Base-by-base conservation (phyloP, 441 rosid species). In the Pelargonium exstipulatum region DNA sequence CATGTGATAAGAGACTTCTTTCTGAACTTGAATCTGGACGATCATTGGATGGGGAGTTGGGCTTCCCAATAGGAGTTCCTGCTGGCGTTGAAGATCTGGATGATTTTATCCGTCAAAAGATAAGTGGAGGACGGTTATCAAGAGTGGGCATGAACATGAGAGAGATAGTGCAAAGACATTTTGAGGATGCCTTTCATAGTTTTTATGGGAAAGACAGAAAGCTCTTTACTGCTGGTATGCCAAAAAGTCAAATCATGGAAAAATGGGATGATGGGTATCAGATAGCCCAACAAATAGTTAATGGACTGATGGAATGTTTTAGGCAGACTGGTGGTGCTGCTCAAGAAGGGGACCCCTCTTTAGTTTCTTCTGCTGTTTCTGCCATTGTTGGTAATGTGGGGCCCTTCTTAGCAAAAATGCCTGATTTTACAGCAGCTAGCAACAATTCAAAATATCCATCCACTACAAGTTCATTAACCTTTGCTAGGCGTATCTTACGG, bases 301-400 rank as follows among this genome's bases (percentile, higher is more conserved):
- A 78, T 73, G 97, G 84, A 66, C 74, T 96, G 57, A 79, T 85
- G 96, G 96, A 91, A 1, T 88, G 92, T 77, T 85, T 96, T 68
- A 84, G 82, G 76, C 97, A 93, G 82, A 90, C 92, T 42, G 97
- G 96, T 29, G 98, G 99, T 77, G 98, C 98, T 77, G 92, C 94
- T 62, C 99, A 96, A 74, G 99, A 93, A 81, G 97, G 99, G 24
- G 99, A 93, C 71, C 97, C 99, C 0, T 85, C 90, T 68, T 83
- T 96, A 89, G 92, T 96, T 66, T 88, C 98, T 65, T 91, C 93
- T 77, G 95, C 97, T 16, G 88, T 96, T 80, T 86, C 97, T 65
- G 97, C 97, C 46, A 86, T 96, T 68, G 85, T 96, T 70, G 79
- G 78, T 71, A 96, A 82, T 80, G 81, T 88, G 26, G 96, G 92